phyloP scores from a whole-genome alignment of 1,139 yeast species.

The Candida tunisiensis region DNA sequence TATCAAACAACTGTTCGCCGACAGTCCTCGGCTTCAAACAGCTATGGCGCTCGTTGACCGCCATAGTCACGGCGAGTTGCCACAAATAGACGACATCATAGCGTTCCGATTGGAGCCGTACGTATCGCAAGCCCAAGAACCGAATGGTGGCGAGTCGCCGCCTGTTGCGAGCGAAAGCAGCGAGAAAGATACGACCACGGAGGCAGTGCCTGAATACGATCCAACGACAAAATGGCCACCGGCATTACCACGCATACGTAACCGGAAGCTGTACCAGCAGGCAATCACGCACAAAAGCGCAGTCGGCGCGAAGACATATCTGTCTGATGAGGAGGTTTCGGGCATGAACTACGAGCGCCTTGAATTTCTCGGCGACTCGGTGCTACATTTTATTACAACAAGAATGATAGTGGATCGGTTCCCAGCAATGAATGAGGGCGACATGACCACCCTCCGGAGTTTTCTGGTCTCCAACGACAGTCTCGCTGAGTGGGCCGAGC shows the following conservation, averaged over 20 bases:
- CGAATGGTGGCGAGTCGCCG: not conserved
- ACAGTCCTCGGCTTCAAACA: conserved; percentile 1
- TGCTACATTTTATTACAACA: conserved; percentile 59
- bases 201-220: no score
- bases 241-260: conserved; percentile 46
- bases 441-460: conserved; percentile 54
- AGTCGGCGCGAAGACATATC: conserved; percentile 33
- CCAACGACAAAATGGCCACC: conserved; percentile 36
- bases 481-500: conserved; percentile 50
- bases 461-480: conserved; percentile 59
- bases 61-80: no score
- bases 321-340: conserved; percentile 39
- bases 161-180: not conserved
- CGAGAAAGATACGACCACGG: not conserved
- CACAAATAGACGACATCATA: conserved; percentile 3
- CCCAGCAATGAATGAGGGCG: conserved; percentile 70
- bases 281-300: conserved; percentile 77
- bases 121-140: conserved; percentile 1
- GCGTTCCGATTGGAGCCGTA: conserved; percentile 1
- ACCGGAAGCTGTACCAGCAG: conserved; percentile 40
- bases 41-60: no score
- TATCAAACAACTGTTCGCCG: conserved; percentile 1
- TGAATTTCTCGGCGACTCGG: conserved; percentile 88
- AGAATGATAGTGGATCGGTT: conserved; percentile 45
- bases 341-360: conserved; percentile 71